Base-by-base conservation (phyloP, 202 grass and related monocot species). In the Setaria italica region DNA sequence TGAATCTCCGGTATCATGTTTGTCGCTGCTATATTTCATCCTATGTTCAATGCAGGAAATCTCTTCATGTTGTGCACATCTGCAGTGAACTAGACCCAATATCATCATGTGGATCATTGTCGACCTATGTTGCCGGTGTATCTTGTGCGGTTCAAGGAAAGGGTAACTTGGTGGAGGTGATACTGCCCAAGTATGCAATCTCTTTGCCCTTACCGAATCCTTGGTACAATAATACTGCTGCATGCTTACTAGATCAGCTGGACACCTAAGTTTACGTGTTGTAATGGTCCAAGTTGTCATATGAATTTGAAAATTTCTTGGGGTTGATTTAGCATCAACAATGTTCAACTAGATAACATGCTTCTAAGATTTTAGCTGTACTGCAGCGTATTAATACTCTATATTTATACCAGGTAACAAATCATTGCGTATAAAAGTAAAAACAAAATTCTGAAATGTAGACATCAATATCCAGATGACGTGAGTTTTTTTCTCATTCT, bases 121-220 rank as follows among this genome's bases (percentile, higher is more conserved):
- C 88, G 39, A 69, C 85, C 30, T 88, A 86, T 84, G 79, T 90
- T 56, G 79, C 74, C 25, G 74, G 91, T 80, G 86, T 93, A 83
- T 90, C 88, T 76, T 74, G 56, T 82, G 78, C 88, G 42, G 69
- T 90, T 75, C 85, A 90, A 60, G 88, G 82, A 90, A 79, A 80
- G 37, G 88, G 88, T 69, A 90, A 88, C 76, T 86, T 90, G 66
- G 88, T 93, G 80, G 88, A 93, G 74, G 82, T 90, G 69, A 90
- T 93, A 67, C 72, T 93, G 35, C 91, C 91, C 74, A 93, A 86
- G 88, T 90, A 88, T 20, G 78, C 46, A 71, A 43, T 66, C 74
- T 67, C 53, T 76, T 19, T 76, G 33, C 32, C 48, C 56, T 21
- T 75, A 34, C 42, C 35, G 64, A 56, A 74, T 67, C 16, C 21